Evolutionary conservation across 352 stramenopile species (phyloP).

Genomic region (Pythium dissimile): DNA sequence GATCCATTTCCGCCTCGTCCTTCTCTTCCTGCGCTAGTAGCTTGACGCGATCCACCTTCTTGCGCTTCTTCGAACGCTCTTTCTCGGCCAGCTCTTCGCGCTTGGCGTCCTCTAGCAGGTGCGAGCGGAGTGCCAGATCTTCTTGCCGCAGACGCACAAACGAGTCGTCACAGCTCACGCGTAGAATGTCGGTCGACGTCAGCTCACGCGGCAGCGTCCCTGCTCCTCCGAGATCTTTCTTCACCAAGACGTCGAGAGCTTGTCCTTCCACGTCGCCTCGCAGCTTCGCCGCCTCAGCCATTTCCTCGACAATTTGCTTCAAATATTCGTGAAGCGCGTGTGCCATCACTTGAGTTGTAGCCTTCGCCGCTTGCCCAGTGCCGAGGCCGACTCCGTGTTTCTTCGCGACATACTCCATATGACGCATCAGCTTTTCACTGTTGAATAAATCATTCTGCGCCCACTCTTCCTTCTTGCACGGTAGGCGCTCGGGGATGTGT

Average conservation of each 20-base stretch:
- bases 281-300: constrained; percentile 79
- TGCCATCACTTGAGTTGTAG: constrained; percentile 77
- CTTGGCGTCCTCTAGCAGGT: constrained; percentile 75
- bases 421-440: constrained; percentile 42
- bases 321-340: constrained; percentile 83
- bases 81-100: constrained; percentile 72
- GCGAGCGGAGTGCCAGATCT: constrained; percentile 51
- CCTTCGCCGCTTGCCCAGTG: neutral
- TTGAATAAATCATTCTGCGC: constrained; percentile 83
- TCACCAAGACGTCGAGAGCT: constrained; percentile 44
- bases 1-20: constrained; percentile 84
- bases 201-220: constrained; percentile 36
- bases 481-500: constrained; percentile 42
- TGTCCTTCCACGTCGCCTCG: constrained; percentile 53
- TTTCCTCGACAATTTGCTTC: constrained; percentile 84
- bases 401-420: constrained; percentile 51
- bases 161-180: constrained; percentile 81
- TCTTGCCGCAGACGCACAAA: constrained; percentile 64
- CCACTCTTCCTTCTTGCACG: constrained; percentile 78
- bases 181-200: constrained; percentile 76
- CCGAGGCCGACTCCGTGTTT: constrained; percentile 58
- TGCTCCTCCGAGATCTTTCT: constrained; percentile 27
- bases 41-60: constrained; percentile 83
- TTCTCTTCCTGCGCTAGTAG: constrained; percentile 67
- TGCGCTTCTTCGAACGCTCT: constrained; percentile 82